Evolutionary conservation across 139 green algal genomes (phyloP).

Genomic region (Coccomyxa sp.): DNA sequence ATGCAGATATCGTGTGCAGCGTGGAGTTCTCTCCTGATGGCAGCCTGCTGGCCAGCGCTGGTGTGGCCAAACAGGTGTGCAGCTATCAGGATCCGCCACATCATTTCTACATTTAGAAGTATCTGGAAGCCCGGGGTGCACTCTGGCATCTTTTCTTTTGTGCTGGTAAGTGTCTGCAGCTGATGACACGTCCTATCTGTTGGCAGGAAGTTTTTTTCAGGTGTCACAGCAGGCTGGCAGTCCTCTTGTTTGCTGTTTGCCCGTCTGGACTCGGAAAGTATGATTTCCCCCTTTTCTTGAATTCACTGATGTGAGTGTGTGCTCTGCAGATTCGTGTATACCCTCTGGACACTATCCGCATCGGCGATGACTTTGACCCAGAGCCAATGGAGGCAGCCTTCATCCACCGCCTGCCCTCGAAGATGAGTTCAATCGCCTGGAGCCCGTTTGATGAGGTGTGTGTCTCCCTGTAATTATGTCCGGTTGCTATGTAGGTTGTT

Average conservation of each 20-base stretch:
- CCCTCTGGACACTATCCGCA: slow-evolving; percentile 12
- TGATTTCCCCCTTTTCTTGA: not conserved
- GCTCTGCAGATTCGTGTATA: slow-evolving; percentile 35
- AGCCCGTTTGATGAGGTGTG: slow-evolving; percentile 51
- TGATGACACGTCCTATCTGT: not conserved
- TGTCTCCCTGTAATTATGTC: not conserved
- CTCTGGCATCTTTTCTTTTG: not conserved
- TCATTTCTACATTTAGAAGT: not conserved
- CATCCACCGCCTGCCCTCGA: slow-evolving; percentile 51
- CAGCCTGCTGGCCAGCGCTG: slow-evolving; percentile 48
- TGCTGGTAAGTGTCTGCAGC: not conserved
- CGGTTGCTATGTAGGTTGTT: no score
- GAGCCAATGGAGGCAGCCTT: slow-evolving; percentile 51
- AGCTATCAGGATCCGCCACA: not conserved
- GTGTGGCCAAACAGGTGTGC: slow-evolving; percentile 54
- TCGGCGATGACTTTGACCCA: not conserved
- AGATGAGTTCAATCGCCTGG: slow-evolving; percentile 77
- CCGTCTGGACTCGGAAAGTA: no score
- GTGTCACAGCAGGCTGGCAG: not conserved
- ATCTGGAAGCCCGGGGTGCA: not conserved
- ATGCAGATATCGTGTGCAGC: slow-evolving; percentile 50
- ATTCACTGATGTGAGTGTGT: not conserved
- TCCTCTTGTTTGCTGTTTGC: not conserved
- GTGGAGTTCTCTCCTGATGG: slow-evolving; percentile 61
- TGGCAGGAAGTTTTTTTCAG: not conserved